A percentile compares a stretch with the other conserved stretches of the same genome.
Conservation (phyloP, 306 rosid species). For the Acacia acuminata region DNA sequence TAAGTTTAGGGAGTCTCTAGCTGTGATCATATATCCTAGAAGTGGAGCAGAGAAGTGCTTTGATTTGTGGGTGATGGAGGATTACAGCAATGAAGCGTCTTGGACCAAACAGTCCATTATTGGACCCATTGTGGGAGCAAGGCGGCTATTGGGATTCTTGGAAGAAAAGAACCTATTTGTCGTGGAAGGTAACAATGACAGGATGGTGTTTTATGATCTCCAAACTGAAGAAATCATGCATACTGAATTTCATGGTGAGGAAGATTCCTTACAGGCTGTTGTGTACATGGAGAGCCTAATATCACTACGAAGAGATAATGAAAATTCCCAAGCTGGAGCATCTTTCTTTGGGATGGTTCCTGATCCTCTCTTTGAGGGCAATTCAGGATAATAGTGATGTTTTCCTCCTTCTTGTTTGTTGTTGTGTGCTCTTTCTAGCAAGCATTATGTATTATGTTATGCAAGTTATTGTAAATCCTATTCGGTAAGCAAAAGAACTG, state of each 20-base stretch:
- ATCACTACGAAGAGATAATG: background rate
- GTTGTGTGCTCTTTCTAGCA: background rate
- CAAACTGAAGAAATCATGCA: background rate
- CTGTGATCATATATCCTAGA: background rate
- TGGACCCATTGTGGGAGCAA: background rate
- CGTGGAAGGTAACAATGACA: background rate
- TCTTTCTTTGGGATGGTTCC: background rate
- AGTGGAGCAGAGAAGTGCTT: background rate
- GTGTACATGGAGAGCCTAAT: background rate
- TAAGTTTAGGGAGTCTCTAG: background rate
- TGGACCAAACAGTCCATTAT: background rate
- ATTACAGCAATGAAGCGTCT: conserved; percentile 3
- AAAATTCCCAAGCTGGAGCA: background rate
- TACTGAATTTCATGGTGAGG: background rate
- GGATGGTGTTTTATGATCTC: background rate
- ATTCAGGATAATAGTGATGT: background rate
- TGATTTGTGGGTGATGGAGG: conserved; percentile 24
- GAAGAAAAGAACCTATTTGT: background rate
- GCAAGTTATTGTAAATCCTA: background rate
- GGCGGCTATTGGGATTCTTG: background rate
- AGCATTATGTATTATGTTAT: background rate
- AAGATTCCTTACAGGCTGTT: background rate
- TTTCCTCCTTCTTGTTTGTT: background rate
- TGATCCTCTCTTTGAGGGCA: background rate
- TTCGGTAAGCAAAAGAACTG: background rate